Evolutionary conservation across 495 filamentous ascomycete species (phyloP), one percentile per base, ranked within the genome.

Genomic region (Penicillium cinerascens): DNA sequence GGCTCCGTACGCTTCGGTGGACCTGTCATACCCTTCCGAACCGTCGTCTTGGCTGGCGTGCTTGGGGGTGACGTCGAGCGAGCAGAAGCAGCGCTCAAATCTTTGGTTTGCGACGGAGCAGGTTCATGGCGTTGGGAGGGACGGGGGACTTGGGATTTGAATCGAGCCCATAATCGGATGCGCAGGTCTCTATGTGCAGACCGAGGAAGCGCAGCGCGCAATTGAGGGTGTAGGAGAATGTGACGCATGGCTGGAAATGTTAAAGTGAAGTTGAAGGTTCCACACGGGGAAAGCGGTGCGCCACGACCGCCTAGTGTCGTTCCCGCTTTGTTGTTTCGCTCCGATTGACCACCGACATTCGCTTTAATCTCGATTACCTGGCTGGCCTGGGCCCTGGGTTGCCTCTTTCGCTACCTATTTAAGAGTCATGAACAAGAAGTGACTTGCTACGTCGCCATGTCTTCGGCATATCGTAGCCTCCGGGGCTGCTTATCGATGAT

Each of bases 151-250:
- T 68, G 61, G 6, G 72, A 62, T 51, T 73, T 75, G 21, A 61
- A 58, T 0, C 70, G 70, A 16, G 56, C 27, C 52, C 65, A 67
- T 39, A 72, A 18, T 37, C 44, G 58, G 44, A 42, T 65, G 39
- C 52, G 60, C 40, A 74, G 46, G 43, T 65, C 57, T 44, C 59
- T 58, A 50, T 65, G 69, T 25, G 53, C 38, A 9, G 52, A 51
- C 42, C 49, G 58, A 7, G 68, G 59, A 44, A 72, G 54, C 15
- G 58, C 50, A 9, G 59, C 48, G 21, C 70, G 65, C 58, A 72
- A 65, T 59, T 69, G 64, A 17, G 70, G 61, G 44, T 67, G 64
- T n/a, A 75, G 47, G 7, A 71, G 51, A 25, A 73, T 59, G n/a
- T 59, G 56, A 40, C 61, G 61, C 70, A 71, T 74, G 41, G 35